A percentile compares a stretch with the other conserved stretches of the same genome.
phyloP scores from a whole-genome alignment of 2,329 filamentous ascomycete genomes.

The Xylariaceae sp. region DNA sequence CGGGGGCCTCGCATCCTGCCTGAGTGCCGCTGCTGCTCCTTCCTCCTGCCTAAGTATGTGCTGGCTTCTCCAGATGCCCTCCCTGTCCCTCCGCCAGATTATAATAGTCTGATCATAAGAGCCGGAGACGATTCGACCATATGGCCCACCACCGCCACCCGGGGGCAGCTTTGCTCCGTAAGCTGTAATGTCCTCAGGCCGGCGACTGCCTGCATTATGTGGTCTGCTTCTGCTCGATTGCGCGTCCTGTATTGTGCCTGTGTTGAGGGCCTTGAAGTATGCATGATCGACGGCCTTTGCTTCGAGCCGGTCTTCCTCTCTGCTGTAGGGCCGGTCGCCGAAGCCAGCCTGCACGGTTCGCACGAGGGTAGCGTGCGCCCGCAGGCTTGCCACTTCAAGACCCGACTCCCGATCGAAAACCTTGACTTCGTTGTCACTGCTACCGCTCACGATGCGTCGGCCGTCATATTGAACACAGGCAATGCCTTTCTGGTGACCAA shows the following conservation, averaged over 20 bases:
- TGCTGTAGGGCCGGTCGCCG: conserved; percentile 75
- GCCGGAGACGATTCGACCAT: conserved; percentile 91
- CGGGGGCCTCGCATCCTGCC: conserved; percentile 11
- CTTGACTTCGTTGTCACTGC: conserved; percentile 91
- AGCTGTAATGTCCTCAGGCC: conserved; percentile 68
- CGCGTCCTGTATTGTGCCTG: conserved; percentile 38
- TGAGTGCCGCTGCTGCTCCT: conserved; percentile 45
- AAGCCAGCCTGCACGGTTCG: conserved; percentile 94
- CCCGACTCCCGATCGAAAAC: conserved; percentile 85
- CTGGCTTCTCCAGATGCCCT: conserved; percentile 75
- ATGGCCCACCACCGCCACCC: conserved; percentile 80
- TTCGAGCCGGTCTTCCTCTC: conserved; percentile 64
- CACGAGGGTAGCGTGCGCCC: conserved; percentile 76
- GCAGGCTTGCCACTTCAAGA: conserved; percentile 81
- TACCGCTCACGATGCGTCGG: conserved; percentile 86
- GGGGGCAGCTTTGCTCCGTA: conserved; percentile 83
- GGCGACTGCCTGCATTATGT: conserved; percentile 64
- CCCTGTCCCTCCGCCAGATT: conserved; percentile 81
- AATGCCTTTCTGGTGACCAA: conserved; percentile 90
- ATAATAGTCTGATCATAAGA: conserved; percentile 95
- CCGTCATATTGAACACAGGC: conserved; percentile 97
- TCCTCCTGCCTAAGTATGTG: conserved; percentile 71
- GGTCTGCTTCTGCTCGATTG: conserved; percentile 20
- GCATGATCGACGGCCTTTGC: conserved; percentile 65
- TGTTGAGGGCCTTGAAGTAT: conserved; percentile 57